These are phyloP conservation scores for Colletotrichum sp. DNA, from an alignment of 2,329 filamentous ascomycete genomes.

Conservation along the genomic window DNA sequence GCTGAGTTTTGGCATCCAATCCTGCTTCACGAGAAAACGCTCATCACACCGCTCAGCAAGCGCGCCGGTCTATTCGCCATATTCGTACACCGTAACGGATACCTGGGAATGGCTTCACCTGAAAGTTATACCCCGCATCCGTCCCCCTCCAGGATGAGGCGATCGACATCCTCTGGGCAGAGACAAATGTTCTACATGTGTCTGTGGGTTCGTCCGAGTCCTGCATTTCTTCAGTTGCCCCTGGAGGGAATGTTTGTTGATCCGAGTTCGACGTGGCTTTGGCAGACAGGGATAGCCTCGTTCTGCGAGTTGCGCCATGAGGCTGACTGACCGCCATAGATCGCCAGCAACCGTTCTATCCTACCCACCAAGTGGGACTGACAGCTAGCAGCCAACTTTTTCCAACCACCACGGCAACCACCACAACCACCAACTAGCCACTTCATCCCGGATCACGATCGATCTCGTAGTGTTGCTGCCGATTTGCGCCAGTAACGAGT, in stretches of 20 bases:
- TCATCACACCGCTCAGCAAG: slow-evolving; percentile 13
- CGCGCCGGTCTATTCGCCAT: neutral
- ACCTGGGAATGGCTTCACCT: slow-evolving; percentile 10
- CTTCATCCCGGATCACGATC: neutral
- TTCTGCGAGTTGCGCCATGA: slow-evolving; percentile 1
- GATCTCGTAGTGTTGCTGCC: neutral
- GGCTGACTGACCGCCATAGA: slow-evolving; percentile 25
- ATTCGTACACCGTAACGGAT: neutral
- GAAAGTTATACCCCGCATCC: neutral
- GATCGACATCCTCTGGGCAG: neutral
- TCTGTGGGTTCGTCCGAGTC: neutral
- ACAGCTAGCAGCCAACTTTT: slow-evolving; percentile 10
- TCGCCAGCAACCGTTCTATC: slow-evolving; percentile 13
- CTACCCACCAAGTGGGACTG: slow-evolving; percentile 13
- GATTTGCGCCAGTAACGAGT: neutral
- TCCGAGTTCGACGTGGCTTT: slow-evolving; percentile 16
- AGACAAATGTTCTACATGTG: neutral
- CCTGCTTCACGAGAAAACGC: neutral
- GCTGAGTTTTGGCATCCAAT: neutral
- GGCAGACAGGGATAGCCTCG: slow-evolving; percentile 25
- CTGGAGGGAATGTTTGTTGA: slow-evolving; percentile 11
- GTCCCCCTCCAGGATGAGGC: neutral
- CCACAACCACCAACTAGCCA: neutral
- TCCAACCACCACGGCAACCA: neutral
- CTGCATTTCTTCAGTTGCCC: slow-evolving; percentile 16